phyloP scores from a whole-genome alignment of 176 grass and related monocot species.

The Alopecurus myosuroides region DNA sequence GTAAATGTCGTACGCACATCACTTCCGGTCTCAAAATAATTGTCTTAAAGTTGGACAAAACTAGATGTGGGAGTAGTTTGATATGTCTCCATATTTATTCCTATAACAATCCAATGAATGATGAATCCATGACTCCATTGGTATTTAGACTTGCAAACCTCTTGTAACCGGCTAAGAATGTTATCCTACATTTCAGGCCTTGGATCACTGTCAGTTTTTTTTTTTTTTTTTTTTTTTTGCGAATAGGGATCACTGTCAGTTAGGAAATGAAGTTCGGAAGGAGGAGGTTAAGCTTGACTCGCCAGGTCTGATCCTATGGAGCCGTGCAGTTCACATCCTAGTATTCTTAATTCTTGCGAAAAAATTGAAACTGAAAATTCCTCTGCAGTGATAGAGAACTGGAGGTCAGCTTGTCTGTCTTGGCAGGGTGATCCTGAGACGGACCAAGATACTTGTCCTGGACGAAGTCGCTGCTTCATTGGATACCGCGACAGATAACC shows the following conservation, averaged over 20 bases:
- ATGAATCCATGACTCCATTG: not conserved
- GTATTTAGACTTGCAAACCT: not conserved
- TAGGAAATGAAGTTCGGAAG: conserved; percentile 64
- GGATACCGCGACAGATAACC: conserved; percentile 66
- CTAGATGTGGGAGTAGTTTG: no score
- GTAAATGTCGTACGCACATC: no score
- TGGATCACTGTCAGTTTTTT: no score
- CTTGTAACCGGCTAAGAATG: not conserved
- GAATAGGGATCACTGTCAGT: no score
- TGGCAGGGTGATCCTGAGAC: conserved; percentile 64
- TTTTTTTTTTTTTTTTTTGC: no score
- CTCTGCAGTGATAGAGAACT: conserved; percentile 59
- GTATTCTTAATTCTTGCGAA: not conserved
- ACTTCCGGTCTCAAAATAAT: no score
- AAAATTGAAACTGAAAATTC: not conserved
- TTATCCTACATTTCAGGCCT: conserved; percentile 34
- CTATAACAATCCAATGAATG: not conserved
- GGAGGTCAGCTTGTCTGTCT: conserved; percentile 74
- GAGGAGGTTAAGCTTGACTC: conserved; percentile 62
- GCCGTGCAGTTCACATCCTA: not conserved
- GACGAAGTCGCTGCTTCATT: conserved; percentile 79
- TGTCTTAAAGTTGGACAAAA: no score
- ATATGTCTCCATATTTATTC: not conserved
- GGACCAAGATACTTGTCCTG: conserved; percentile 64
- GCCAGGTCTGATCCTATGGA: conserved; percentile 28